phyloP scores from a whole-genome alignment of 306 rosid genomes.

The Vicia faba region DNA sequence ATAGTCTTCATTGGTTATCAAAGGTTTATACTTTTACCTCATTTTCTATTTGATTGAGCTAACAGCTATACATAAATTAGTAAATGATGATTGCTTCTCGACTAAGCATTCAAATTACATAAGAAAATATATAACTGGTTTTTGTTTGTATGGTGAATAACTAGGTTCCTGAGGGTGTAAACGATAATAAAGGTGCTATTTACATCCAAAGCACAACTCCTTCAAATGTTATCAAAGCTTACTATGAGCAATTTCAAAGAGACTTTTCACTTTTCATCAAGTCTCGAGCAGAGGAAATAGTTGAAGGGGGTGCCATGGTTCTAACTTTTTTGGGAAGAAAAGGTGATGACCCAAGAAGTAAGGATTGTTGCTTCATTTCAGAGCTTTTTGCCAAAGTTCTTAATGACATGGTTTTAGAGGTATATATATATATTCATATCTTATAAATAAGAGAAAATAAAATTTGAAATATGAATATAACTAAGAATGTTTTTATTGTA shows the following conservation, averaged over 20 bases:
- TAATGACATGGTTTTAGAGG: background rate
- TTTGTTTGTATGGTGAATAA: too few relatives aligned
- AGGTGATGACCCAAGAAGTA: background rate
- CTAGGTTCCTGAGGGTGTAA: background rate
- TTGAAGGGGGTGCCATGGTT: background rate
- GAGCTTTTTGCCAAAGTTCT: background rate
- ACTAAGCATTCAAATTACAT: too few relatives aligned
- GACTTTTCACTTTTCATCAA: background rate
- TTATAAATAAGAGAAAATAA: too few relatives aligned
- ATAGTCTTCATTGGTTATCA: conserved; percentile 41
- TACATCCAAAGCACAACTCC: background rate
- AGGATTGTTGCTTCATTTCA: background rate
- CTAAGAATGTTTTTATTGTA: background rate
- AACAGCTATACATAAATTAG: too few relatives aligned
- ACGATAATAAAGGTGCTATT: background rate
- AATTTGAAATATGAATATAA: background rate
- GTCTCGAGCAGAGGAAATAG: background rate
- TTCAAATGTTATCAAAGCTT: background rate
- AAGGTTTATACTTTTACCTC: conserved; percentile 30
- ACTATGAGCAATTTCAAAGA: background rate
- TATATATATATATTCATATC: background rate
- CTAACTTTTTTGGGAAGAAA: background rate
- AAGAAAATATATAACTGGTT: too few relatives aligned
- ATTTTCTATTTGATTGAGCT: conserved; percentile 10
- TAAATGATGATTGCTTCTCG: too few relatives aligned